These are phyloP conservation scores for Moricandia arvensis DNA, from an alignment of 345 rosid genomes.

Conservation along the genomic window DNA sequence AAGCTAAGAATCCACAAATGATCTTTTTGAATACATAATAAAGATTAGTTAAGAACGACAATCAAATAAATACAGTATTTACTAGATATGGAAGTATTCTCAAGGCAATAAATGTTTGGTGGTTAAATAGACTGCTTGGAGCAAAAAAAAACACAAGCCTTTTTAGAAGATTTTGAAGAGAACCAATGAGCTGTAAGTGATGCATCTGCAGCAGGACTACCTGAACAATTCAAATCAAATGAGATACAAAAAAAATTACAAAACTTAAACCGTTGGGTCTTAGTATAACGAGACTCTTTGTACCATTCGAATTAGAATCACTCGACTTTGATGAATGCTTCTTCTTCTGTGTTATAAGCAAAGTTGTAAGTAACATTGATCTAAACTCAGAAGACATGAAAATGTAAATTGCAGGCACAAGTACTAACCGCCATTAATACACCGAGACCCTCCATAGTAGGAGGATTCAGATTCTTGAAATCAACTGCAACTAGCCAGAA, in stretches of 20 bases:
- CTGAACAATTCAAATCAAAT: conserved; percentile 40
- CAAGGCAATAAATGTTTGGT: conserved; percentile 11
- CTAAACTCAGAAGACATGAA: not conserved
- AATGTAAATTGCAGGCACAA: not conserved
- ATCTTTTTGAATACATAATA: not conserved
- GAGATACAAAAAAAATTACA: conserved; percentile 17
- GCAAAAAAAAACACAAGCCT: conserved; percentile 48
- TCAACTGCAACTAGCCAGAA: conserved; percentile 49
- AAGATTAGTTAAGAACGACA: not conserved
- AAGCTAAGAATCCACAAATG: not conserved
- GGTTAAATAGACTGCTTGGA: not conserved
- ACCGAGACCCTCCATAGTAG: conserved; percentile 74
- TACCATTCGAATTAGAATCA: conserved; percentile 66
- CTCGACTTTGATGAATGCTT: conserved; percentile 47
- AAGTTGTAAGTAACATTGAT: not conserved
- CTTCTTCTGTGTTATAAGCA: conserved; percentile 50
- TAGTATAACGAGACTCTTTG: conserved; percentile 21
- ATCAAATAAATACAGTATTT: not conserved
- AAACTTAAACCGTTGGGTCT: conserved; percentile 2
- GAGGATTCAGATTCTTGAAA: conserved; percentile 57
- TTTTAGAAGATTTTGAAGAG: conserved; percentile 76
- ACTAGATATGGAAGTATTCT: not conserved
- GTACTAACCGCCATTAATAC: conserved; percentile 52
- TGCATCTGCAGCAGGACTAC: conserved; percentile 45
- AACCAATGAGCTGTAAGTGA: conserved; percentile 73